These are phyloP conservation scores for Penicillium sp. DNA, from an alignment of 2,329 filamentous ascomycete genomes.

Conservation along the genomic window DNA sequence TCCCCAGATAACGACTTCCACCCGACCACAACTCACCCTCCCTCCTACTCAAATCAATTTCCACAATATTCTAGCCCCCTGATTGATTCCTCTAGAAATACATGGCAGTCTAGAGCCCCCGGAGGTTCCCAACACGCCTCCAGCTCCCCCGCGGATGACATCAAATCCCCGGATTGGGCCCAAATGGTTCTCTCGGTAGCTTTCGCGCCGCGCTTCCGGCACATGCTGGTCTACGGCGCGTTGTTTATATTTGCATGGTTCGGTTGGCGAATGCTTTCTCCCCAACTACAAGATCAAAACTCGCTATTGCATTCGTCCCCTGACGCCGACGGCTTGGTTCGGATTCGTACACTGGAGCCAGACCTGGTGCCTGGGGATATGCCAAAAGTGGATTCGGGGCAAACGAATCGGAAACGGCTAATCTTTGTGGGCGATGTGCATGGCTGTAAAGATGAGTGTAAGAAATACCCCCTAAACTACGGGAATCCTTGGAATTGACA, in stretches of 20 bases:
- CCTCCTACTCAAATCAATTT: slow-evolving; percentile 10
- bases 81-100: slow-evolving; percentile 41
- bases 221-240: slow-evolving; percentile 35
- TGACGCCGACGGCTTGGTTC: slow-evolving; percentile 50
- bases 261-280: slow-evolving; percentile 35
- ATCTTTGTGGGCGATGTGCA: slow-evolving; percentile 90
- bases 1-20: slow-evolving; percentile 27
- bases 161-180: slow-evolving; percentile 22
- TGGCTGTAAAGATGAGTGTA: slow-evolving; percentile 71
- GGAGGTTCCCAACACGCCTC: slow-evolving; percentile 19
- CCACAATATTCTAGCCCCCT: slow-evolving; percentile 31
- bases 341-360: slow-evolving; percentile 50
- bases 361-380: slow-evolving; percentile 43
- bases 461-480: slow-evolving; percentile 21
- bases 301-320: slow-evolving; percentile 38
- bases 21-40: slow-evolving; percentile 10
- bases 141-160: slow-evolving; percentile 14
- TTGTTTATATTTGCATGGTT: slow-evolving; percentile 32
- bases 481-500: slow-evolving; percentile 1
- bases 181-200: slow-evolving; percentile 18
- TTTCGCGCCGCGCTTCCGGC: slow-evolving; percentile 43
- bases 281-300: slow-evolving; percentile 33
- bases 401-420: slow-evolving; percentile 55
- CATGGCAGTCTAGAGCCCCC: slow-evolving; percentile 33
- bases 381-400: slow-evolving; percentile 5